Conservation (phyloP, 2,329 filamentous ascomycete species). For the Monilinia vaccinii-corymbosi region DNA sequence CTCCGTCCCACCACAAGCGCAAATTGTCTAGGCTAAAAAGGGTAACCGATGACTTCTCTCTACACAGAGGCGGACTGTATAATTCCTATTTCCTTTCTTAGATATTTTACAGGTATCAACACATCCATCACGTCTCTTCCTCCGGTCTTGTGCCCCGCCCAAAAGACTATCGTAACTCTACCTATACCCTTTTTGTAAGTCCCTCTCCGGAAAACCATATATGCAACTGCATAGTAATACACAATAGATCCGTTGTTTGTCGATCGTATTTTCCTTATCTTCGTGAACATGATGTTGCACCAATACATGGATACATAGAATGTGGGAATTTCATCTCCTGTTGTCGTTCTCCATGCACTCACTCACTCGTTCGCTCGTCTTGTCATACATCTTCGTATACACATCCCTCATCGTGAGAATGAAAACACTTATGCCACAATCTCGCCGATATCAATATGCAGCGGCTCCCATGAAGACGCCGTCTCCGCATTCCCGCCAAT, state of each 20-base stretch:
- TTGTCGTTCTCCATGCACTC: conserved; percentile 2
- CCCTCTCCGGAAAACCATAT: neutral
- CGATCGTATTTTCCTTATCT: neutral
- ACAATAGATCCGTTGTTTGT: conserved; percentile 13
- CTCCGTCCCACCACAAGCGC: neutral
- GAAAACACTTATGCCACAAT: conserved; percentile 32
- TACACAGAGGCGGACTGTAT: conserved; percentile 16
- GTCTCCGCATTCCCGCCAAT: conserved; percentile 33
- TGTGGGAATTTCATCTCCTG: neutral
- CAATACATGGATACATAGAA: neutral
- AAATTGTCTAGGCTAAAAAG: neutral
- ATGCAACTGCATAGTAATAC: conserved; percentile 18
- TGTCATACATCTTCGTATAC: neutral
- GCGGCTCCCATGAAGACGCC: conserved; percentile 39
- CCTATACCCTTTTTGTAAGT: neutral
- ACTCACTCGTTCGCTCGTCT: neutral
- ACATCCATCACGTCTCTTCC: conserved; percentile 15
- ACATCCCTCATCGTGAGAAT: neutral
- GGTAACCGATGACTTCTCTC: neutral
- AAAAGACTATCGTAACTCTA: too few species aligned
- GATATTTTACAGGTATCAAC: conserved; percentile 25
- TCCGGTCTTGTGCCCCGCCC: neutral
- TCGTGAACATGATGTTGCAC: neutral
- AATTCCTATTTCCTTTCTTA: conserved; percentile 14
- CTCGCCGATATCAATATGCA: conserved; percentile 48